A percentile compares a stretch with the other conserved stretches of the same genome.
These are phyloP conservation scores for Leccinum griseonigrum DNA, from an alignment of 1,284 basidiomycete species.

Conservation along the genomic window DNA sequence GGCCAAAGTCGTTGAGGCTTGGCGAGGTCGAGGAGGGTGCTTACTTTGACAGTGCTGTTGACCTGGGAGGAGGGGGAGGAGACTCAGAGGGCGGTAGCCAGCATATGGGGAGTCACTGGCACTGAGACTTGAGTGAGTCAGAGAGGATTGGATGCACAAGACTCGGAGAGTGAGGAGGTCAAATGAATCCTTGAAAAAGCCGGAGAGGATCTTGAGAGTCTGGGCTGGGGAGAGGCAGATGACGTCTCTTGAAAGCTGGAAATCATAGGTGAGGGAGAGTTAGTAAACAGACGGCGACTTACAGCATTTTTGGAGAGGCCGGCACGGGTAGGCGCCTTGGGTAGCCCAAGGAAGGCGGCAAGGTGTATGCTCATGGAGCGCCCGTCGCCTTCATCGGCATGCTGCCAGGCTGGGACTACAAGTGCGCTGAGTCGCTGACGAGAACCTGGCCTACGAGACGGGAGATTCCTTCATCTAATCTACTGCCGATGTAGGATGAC, in stretches of 20 bases:
- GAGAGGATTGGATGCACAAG: slow-evolving; percentile 55
- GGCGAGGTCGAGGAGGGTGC: slow-evolving; percentile 74
- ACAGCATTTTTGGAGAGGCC: too few relatives aligned
- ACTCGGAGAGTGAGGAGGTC: slow-evolving; percentile 82
- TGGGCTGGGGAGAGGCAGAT: slow-evolving; percentile 63
- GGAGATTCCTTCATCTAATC: background rate
- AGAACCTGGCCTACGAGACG: background rate
- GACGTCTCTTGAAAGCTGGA: slow-evolving; percentile 77
- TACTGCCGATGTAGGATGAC: background rate
- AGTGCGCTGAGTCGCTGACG: background rate
- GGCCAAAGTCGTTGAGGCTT: slow-evolving; percentile 73
- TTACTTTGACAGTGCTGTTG: slow-evolving; percentile 86
- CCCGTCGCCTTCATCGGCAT: background rate
- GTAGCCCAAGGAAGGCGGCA: too few relatives aligned
- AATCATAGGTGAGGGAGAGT: background rate
- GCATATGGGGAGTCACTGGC: slow-evolving; percentile 52
- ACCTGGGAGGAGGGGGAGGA: slow-evolving; percentile 90
- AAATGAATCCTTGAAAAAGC: slow-evolving; percentile 30
- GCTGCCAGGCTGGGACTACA: background rate
- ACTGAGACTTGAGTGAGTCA: too few relatives aligned
- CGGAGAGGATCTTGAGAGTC: slow-evolving; percentile 36
- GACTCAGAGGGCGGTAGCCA: slow-evolving; percentile 88
- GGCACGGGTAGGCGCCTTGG: too few relatives aligned
- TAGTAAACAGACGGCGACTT: background rate
- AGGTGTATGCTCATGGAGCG: background rate